Evolutionary conservation across 176 grass and related monocot genomes (phyloP), one percentile per base, ranked within the genome.

Genomic region (Phragmites australis): DNA sequence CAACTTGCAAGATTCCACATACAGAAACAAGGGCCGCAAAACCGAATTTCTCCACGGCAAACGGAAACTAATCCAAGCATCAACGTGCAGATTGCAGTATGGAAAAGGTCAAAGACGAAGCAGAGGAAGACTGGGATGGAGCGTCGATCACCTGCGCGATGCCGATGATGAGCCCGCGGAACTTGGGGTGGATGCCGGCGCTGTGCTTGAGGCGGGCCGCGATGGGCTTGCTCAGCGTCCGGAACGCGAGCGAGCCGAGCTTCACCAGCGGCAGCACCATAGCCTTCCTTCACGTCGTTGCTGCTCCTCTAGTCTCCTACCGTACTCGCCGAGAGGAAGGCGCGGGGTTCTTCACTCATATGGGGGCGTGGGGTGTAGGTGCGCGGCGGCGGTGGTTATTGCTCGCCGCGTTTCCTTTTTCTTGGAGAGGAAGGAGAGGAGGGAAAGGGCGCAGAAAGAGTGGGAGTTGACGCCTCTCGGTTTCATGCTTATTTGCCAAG

Each of bases 211-310:
- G 92, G 73, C 88, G 81, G 57, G 63, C 46, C 46, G 89, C 95
- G 80, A 97, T 88, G 80, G 95, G 95, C 83, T 97, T 97, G 84
- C 89, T 87, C 48, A 97, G 66, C 65, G 85, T 93, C 88, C 89
- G 90, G 49, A 97, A 83, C 42, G 74, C 86, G 52, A 97, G 95
- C 74, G 81, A 75, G 55, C 88, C 83, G 21, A 97, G 85, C 81
- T 97, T 97, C 58, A 89, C 80, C 65, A 92, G 48, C 9, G 92
- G 95, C 70, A 97, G 87, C 64, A 92, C 66, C 91, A 97, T 94
- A 31, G n/a, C 79, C 45, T 53, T 68, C 47, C 65, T 80, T 16
- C 48, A 46, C 7, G 42, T 18, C 10, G 15, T 9, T 19, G 26
- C 6, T 34, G 45, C 15, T 70, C 64, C 5, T 30, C 66, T 23